phyloP scores from a whole-genome alignment of 192 early-diverging fungal genomes.

The Coemansia sp. region DNA sequence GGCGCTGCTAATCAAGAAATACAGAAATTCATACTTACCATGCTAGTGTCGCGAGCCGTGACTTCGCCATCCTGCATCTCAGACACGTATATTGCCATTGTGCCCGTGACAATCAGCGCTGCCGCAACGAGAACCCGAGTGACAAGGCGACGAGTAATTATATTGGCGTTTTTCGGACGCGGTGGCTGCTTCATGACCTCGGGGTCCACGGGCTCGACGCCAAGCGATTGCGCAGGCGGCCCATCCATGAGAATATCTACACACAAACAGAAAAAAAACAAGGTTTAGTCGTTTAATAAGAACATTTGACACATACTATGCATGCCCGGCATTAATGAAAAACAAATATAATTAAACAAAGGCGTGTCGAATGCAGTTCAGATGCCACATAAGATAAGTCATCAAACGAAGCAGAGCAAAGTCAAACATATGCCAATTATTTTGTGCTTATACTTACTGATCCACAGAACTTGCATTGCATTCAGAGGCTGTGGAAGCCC shows the following conservation, averaged over 20 bases:
- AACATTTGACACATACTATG: background rate
- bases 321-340: background rate
- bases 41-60: slow-evolving; percentile 78
- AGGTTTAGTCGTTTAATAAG: background rate
- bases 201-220: slow-evolving; percentile 92
- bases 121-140: slow-evolving; percentile 77
- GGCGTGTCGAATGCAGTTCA: background rate
- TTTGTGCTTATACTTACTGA: slow-evolving; percentile 65
- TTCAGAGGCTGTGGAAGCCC: slow-evolving; percentile 89
- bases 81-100: slow-evolving; percentile 73
- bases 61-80: slow-evolving; percentile 74
- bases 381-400: background rate
- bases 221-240: slow-evolving; percentile 94
- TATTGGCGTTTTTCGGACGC: slow-evolving; percentile 70
- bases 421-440: background rate
- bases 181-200: slow-evolving; percentile 88
- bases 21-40: slow-evolving; percentile 59
- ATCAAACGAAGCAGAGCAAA: background rate
- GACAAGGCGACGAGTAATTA: slow-evolving; percentile 71
- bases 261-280: slow-evolving; percentile 1
- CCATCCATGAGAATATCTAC: slow-evolving; percentile 97
- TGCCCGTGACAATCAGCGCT: slow-evolving; percentile 76
- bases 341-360: background rate
- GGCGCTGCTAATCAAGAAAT: background rate
- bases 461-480: slow-evolving; percentile 99